Base-by-base conservation (phyloP, 164 flowering plant species). In the Macadamia tetraphylla region DNA sequence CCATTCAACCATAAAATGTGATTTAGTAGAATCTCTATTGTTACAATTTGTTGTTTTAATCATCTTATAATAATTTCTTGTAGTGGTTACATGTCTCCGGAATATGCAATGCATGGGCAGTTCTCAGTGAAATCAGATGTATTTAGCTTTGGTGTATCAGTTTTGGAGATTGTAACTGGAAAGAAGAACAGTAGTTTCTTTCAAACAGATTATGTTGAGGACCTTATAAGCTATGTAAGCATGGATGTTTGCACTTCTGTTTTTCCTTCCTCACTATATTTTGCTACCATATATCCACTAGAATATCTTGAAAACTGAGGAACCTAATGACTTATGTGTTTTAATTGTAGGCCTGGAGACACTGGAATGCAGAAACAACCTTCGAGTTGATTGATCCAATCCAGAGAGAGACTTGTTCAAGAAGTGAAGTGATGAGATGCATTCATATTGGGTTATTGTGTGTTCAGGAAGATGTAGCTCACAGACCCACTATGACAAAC, bases 91-190 rank as follows among this genome's bases (percentile, higher is more conserved):
- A 64, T 64, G 67, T 14, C 58, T 51, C 67, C 67, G 14, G 67
- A 64, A 43, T 64, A 53, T 53, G 57, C 17, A 53, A 53, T 53
- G 57, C 57, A 14, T 53, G 57, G 57, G 18, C 1, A 53, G 4
- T 53, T 53, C 17, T 53, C 57, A 14, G 18, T 53, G 0, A 53
- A 53, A 53, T 53, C 57, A 53, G 67, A 64, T 52, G 67, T 64
- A 30, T 64, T 49, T 8, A 64, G 67, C 29, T 64, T 64, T 52
- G 58, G 67, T 23, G 67, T 64, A 6, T 43, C 46, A 46, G 55
- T 68, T 49, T 42, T 71, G n/a, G 74, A 71, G 65, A 71, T 66
- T 46, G 18, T 71, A 49, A 71, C 60, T 60, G 69, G 69, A 14
- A 65, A 66, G 58, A 71, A 59, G 53, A 71, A 65, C 18, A 59